Evolutionary conservation across 805 yeast genomes (phyloP), one percentile per base, ranked within the genome.

Genomic region (Hanseniaspora lachancei): DNA sequence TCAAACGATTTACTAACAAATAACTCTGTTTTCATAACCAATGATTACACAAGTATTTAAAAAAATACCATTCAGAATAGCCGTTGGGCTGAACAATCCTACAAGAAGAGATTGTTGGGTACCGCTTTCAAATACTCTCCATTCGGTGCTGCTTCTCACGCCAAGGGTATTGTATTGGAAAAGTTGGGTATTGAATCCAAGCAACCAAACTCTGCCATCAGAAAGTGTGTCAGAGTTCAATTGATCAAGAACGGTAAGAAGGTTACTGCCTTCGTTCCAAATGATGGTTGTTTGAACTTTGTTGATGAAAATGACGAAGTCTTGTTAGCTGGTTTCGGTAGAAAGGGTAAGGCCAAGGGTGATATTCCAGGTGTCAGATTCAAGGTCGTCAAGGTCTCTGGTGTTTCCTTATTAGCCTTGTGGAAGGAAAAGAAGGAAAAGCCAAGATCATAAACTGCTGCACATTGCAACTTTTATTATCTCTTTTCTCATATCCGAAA

Each of bases 291-390:
- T 84, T 80, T 93, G 77, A 93, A 93, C 93, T 93, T 84, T 70
- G 97, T 93, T 71, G 99, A 93, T 76, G 97, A 93, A 82, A 93
- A 93, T 83, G 99, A 93, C 80, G 97, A 93, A 79, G 99, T 93
- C 70, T 81, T 93, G 72, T 82, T 93, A 70, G 97, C 99, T 72
- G 99, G 99, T 84, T 93, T 93, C 89, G 99, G 99, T 88, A 89
- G 97, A 82, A 93, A 96, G 84, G 98, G 98, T 82, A 93, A 93
- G 84, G 98, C 98, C 77, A 93, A 93, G 95, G 98, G 99, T 84
- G 99, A 93, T 89, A 91, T 93, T 74, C 98, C 98, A 77, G 99
- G 99, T 88, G 99, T 93, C 75, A 93, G 99, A 86, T 93, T 93
- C 89, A 93, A 93, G 87, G 99, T 93, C 75, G 99, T 93, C 76